A percentile compares a stretch with the other conserved stretches of the same genome.
These are phyloP conservation scores for Paraleonurus japonicus DNA, from an alignment of 257 asterid genomes.

Conservation along the genomic window DNA sequence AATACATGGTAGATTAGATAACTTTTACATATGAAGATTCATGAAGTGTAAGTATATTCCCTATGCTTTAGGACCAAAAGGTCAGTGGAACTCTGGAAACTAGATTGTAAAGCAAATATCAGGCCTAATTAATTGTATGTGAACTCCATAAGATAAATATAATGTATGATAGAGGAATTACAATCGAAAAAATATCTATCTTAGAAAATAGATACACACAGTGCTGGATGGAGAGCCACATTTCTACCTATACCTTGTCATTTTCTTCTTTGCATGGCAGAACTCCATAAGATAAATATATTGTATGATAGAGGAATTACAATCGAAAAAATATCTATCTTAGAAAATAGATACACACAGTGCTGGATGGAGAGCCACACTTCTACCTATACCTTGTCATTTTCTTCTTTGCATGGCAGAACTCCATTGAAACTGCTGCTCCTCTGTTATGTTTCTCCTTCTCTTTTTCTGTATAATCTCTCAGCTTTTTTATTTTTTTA, in stretches of 20 bases:
- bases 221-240: neutral
- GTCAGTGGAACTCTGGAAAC: neutral
- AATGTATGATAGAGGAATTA: neutral
- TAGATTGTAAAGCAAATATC: neutral
- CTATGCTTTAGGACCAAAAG: neutral
- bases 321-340: neutral
- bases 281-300: neutral
- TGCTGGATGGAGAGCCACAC: constrained; percentile 6
- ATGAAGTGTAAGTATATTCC: neutral
- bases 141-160: neutral
- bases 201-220: neutral
- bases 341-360: neutral
- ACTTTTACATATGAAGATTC: neutral
- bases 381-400: too few relatives aligned
- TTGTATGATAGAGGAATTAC: neutral
- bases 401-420: too few relatives aligned
- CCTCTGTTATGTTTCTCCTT: too few relatives aligned
- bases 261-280: too few relatives aligned
- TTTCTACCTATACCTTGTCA: too few relatives aligned
- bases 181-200: neutral
- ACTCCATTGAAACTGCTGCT: too few relatives aligned
- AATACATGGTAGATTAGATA: neutral
- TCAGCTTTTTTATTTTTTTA: too few relatives aligned
- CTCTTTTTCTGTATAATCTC: too few relatives aligned
- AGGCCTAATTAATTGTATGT: neutral